Evolutionary conservation across 345 rosid species (phyloP).

Genomic region (Melastoma malabathricum): DNA sequence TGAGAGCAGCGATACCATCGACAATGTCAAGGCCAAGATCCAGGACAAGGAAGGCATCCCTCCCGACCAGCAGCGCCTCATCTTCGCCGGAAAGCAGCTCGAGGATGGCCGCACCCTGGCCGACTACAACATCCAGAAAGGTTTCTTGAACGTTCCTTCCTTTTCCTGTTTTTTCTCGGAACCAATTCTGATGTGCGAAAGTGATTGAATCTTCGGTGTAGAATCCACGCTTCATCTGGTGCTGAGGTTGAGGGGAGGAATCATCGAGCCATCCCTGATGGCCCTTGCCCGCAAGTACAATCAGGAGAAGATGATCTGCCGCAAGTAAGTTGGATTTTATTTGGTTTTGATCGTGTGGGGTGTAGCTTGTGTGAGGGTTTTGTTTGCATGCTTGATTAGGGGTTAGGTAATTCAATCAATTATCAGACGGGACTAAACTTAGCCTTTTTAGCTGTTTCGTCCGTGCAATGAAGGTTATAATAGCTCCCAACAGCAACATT

Average conservation of each 20-base stretch:
- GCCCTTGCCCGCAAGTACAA: constrained; percentile 78
- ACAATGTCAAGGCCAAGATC: constrained; percentile 85
- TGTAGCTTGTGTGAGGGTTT: background rate
- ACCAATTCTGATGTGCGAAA: background rate
- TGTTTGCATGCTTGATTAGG: background rate
- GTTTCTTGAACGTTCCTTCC: constrained; percentile 10
- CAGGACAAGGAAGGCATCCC: constrained; percentile 95
- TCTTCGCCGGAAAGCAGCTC: constrained; percentile 89
- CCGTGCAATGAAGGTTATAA: constrained; percentile 26
- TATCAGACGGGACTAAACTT: constrained; percentile 20
- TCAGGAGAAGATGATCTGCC: constrained; percentile 87
- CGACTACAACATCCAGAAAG: constrained; percentile 85
- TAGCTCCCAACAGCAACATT: constrained; percentile 25
- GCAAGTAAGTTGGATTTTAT: constrained; percentile 41
- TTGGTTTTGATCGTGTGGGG: too few species aligned
- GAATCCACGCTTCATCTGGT: constrained; percentile 83
- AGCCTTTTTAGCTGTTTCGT: constrained; percentile 21
- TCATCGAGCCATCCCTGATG: constrained; percentile 92
- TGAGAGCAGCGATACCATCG: constrained; percentile 82
- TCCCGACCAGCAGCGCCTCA: constrained; percentile 83
- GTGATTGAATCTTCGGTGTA: constrained; percentile 4
- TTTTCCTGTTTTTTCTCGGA: background rate
- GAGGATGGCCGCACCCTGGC: constrained; percentile 91
- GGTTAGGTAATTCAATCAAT: background rate
- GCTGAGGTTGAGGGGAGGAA: constrained; percentile 80